Evolutionary conservation across 2,329 filamentous ascomycete species (phyloP), one percentile per base, ranked within the genome.

Genomic region (Trichoderma koningii): DNA sequence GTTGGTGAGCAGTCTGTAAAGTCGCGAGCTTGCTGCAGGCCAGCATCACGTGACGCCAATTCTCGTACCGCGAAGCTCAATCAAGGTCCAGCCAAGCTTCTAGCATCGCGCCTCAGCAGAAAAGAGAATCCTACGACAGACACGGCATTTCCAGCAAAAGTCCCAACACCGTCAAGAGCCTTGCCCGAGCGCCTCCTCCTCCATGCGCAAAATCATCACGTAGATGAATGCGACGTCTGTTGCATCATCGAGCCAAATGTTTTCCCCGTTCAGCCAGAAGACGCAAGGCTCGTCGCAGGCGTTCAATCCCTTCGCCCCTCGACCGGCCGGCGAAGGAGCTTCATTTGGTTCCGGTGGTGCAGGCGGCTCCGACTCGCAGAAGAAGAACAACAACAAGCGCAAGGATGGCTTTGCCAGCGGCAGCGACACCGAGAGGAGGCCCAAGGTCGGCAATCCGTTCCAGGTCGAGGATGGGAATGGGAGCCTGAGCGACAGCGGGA

Each of bases 221-320:
- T 70, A 70, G 75, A 72, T 78, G 76, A 74, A 71, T 75, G 77
- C 76, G 75, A 78, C 76, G 70, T 68, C 67, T 66, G 76, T 77
- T 77, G 77, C 77, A 76, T 76, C 76, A 74, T 77, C 76, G 70
- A 73, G 68, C 71, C 72, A 74, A 71, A 79, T 79, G 77, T 75
- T 76, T 73, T 75, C 76, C 66, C 68, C 74, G 63, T 73, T 77
- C 66, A 71, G 73, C 69, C 74, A 75, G 69, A 71, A 75, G 70
- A 73, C 75, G 73, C 70, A 72, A 69, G 73, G 71, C 69, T 70
- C 73, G 68, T 72, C 76, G 71, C 70, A 74, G 66, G 73, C 71
- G 64, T 70, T 71, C 66, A 78, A 77, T 67, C 76, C 75, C 21
- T 78, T 78, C 71, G 76, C 75, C 62, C 67, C 68, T 53, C 71